phyloP scores from a whole-genome alignment of 140 eudicot genomes.

The Flaveria floridana region DNA sequence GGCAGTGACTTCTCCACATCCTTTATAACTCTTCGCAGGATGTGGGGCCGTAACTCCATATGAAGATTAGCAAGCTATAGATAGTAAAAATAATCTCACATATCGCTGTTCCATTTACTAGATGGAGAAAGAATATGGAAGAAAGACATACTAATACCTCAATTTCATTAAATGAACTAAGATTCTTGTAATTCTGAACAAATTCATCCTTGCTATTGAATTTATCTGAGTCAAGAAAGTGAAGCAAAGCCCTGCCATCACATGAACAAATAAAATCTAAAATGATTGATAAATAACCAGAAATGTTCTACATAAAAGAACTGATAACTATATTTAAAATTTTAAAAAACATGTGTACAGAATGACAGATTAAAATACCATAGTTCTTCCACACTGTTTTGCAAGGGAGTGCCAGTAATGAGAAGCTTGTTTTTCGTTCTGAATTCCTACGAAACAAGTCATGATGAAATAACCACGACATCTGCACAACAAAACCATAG shows the following conservation, averaged over 20 bases:
- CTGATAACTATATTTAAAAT: not conserved
- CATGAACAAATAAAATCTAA: slow-evolving; percentile 25
- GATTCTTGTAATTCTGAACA: slow-evolving; percentile 94
- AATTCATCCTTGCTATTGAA: slow-evolving; percentile 89
- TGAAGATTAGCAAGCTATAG: slow-evolving; percentile 96
- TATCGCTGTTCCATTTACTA: slow-evolving; percentile 3
- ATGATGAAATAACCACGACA: slow-evolving; percentile 10
- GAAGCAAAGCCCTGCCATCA: slow-evolving; percentile 85
- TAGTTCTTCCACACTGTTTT: slow-evolving; percentile 98
- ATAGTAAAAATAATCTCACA: slow-evolving; percentile 14
- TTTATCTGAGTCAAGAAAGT: slow-evolving; percentile 91
- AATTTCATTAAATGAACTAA: slow-evolving; percentile 83
- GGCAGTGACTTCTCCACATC: slow-evolving; percentile 99
- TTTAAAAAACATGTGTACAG: slow-evolving; percentile 2
- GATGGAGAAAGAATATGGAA: slow-evolving; percentile 4
- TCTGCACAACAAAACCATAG: slow-evolving; percentile 10
- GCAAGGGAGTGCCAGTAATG: slow-evolving; percentile 96
- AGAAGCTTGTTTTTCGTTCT: slow-evolving; percentile 99
- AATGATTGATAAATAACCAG: not conserved
- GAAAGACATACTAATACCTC: slow-evolving; percentile 52
- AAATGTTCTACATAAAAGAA: slow-evolving; percentile 1
- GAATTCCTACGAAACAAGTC: slow-evolving; percentile 59
- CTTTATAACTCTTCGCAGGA: slow-evolving; percentile 91
- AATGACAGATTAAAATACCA: slow-evolving; percentile 47
- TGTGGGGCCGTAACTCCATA: slow-evolving; percentile 95